Evolutionary conservation across 2,329 filamentous ascomycete species (phyloP).

Genomic region (Sclerotinia sclerotiorum): DNA sequence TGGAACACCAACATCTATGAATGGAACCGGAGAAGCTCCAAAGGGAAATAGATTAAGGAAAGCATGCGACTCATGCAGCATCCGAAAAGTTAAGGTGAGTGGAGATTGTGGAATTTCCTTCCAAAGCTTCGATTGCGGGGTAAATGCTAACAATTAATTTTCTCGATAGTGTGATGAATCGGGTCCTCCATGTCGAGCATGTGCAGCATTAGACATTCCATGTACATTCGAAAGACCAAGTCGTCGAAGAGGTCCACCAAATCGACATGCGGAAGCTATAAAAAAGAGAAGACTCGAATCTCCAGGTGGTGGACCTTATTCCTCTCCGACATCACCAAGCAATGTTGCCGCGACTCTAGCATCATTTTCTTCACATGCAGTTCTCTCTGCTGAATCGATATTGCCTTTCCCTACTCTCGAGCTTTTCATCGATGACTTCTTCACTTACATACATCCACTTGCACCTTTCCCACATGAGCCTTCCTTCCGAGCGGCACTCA

Average conservation of each 20-base stretch:
- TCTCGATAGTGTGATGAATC: slow-evolving; percentile 59
- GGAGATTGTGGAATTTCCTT: slow-evolving; percentile 7
- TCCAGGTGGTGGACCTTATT: slow-evolving; percentile 28
- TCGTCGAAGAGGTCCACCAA: slow-evolving; percentile 63
- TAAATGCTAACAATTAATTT: slow-evolving; percentile 23
- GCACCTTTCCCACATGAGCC: slow-evolving; percentile 78
- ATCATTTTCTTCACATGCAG: slow-evolving; percentile 39
- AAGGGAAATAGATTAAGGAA: slow-evolving; percentile 47
- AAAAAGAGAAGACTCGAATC: slow-evolving; percentile 56
- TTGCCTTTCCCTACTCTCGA: slow-evolving; percentile 67
- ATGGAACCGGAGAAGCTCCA: slow-evolving; percentile 31
- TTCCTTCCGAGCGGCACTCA: slow-evolving; percentile 69
- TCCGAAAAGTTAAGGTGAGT: slow-evolving; percentile 52
- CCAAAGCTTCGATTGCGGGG: slow-evolving; percentile 5
- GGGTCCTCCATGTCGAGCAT: slow-evolving; percentile 65
- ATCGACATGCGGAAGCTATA: slow-evolving; percentile 64
- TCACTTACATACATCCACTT: slow-evolving; percentile 77
- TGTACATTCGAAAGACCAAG: slow-evolving; percentile 66
- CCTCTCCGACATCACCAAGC: slow-evolving; percentile 37
- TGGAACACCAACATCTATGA: slow-evolving; percentile 25
- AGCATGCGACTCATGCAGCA: slow-evolving; percentile 54
- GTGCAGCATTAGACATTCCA: slow-evolving; percentile 62
- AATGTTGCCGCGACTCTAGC: slow-evolving; percentile 40
- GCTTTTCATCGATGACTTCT: slow-evolving; percentile 76
- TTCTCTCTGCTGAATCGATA: slow-evolving; percentile 66